Base-by-base conservation (phyloP, 1,284 basidiomycete genomes). In the Rhodotorula mucilaginosa region DNA sequence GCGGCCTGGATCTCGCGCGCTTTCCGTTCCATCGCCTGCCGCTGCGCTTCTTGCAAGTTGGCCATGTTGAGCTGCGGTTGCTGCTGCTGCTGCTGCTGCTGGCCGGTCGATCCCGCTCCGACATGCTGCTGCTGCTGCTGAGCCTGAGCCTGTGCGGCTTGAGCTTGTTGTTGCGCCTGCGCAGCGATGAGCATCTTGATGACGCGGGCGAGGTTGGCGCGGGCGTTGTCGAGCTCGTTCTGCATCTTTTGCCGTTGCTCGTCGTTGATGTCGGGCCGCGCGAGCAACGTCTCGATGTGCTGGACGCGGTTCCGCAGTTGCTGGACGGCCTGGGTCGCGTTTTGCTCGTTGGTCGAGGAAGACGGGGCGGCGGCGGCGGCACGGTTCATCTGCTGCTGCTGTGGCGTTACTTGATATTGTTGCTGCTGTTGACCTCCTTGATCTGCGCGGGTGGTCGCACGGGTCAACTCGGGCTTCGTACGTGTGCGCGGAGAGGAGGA, bases 101-200 rank as follows among this genome's bases (percentile, higher is more conserved):
- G 54, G 57, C 58, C 54, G 58, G 52, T n/a, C n/a, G 52, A 54
- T 48, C 12, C 21, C 15, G n/a, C 54, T 49, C 51, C 13, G 39
- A 44, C 39, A 12, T 31, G 58, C 29, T 34, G 58, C 19, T 13
- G 46, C 57, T 68, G 61, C 49, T 65, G 58, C 26, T 46, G 47
- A 31, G 59, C 58, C 59, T 69, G 62, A 44, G 57, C 59, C n/a
- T 61, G 59, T 3, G 39, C 54, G 16, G 66, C 60, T 47, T 68
- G 59, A 2, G 49, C 54, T 47, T 64, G 63, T 34, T 69, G 62
- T 51, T 61, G 63, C 46, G 68, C 64, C 57, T 71, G 71, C 19
- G 72, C 72, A 0, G 72, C 70, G n/a, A 76, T 31, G 18, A 72
- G 58, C 57, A 70, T 69, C 58, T 74, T 74, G 64, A 76, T 51